Evolutionary conservation across 2,329 filamentous ascomycete species (phyloP).

Genomic region (Colletotrichum sp.): DNA sequence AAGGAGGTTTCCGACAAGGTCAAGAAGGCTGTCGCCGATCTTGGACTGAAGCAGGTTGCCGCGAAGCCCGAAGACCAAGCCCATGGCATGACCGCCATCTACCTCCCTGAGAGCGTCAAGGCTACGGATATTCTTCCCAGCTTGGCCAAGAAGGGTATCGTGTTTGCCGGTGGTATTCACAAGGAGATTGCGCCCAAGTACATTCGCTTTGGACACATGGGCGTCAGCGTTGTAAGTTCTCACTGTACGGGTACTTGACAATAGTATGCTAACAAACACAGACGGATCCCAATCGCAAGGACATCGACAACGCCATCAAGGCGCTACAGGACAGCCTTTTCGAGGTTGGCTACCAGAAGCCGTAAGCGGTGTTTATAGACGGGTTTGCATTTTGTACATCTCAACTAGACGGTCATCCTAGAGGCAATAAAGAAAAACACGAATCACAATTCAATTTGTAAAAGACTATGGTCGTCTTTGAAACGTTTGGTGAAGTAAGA

Average conservation of each 20-base stretch:
- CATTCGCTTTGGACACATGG: constrained; percentile 97
- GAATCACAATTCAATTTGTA: background rate
- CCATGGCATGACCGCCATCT: constrained; percentile 97
- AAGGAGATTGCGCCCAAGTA: constrained; percentile 95
- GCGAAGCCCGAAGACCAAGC: constrained; percentile 88
- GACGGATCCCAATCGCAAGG: constrained; percentile 77
- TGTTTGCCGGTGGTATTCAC: constrained; percentile 95
- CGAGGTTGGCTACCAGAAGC: constrained; percentile 72
- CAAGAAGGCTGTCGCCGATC: constrained; percentile 79
- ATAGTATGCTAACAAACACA: constrained; percentile 34
- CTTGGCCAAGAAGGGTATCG: constrained; percentile 83
- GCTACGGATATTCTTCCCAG: constrained; percentile 85
- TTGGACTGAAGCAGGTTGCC: constrained; percentile 89
- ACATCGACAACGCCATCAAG: constrained; percentile 84
- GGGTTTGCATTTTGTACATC: background rate
- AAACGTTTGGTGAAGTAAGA: background rate
- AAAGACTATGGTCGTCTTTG: background rate
- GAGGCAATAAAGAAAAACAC: background rate
- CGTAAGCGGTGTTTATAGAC: constrained; percentile 27
- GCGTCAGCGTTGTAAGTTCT: constrained; percentile 77
- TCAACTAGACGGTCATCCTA: background rate
- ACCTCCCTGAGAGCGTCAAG: constrained; percentile 83
- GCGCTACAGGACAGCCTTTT: constrained; percentile 76
- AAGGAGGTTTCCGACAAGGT: constrained; percentile 80
- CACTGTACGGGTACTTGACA: background rate